Conservation (phyloP, 2,329 filamentous ascomycete species). For the Immersiporthe knoxdaviesiana region DNA sequence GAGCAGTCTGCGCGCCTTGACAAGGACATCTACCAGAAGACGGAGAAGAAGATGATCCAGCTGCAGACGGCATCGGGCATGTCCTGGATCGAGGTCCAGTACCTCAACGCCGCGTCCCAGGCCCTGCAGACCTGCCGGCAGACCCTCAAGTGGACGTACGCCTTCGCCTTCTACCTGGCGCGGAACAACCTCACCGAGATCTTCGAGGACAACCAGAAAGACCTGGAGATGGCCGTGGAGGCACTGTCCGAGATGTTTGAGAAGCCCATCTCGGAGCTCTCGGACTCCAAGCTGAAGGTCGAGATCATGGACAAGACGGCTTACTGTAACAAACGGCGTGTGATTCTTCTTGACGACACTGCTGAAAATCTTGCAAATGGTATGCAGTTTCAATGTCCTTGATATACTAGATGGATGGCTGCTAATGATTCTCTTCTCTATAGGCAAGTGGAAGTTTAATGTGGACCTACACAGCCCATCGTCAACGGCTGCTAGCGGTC, state of each 20-base stretch:
- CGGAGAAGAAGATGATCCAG: slow-evolving; percentile 98
- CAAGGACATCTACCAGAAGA: slow-evolving; percentile 94
- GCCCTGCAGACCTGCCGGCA: slow-evolving; percentile 96
- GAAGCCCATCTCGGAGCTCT: slow-evolving; percentile 86
- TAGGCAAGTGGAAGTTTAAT: slow-evolving; percentile 54
- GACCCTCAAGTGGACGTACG: slow-evolving; percentile 98
- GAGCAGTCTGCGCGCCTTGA: slow-evolving; percentile 96
- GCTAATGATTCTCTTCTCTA: slow-evolving; percentile 33
- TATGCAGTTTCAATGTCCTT: too few species aligned
- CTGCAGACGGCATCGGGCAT: slow-evolving; percentile 91
- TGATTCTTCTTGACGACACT: slow-evolving; percentile 90
- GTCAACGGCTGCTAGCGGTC: slow-evolving; percentile 31
- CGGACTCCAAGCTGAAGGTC: slow-evolving; percentile 87
- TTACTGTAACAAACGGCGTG: slow-evolving; percentile 89
- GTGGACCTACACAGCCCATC: slow-evolving; percentile 37
- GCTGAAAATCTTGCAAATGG: slow-evolving; percentile 89
- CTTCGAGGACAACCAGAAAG: slow-evolving; percentile 98
- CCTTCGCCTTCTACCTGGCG: slow-evolving; percentile 96
- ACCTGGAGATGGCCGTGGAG: slow-evolving; percentile 95
- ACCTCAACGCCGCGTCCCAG: slow-evolving; percentile 89
- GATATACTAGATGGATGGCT: background rate
- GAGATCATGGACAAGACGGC: slow-evolving; percentile 99
- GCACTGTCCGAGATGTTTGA: slow-evolving; percentile 99
- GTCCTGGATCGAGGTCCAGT: slow-evolving; percentile 99
- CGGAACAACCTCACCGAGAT: slow-evolving; percentile 96